Evolutionary conservation across 2,329 filamentous ascomycete genomes (phyloP).

Genomic region (Tolypocladium pustulatum): DNA sequence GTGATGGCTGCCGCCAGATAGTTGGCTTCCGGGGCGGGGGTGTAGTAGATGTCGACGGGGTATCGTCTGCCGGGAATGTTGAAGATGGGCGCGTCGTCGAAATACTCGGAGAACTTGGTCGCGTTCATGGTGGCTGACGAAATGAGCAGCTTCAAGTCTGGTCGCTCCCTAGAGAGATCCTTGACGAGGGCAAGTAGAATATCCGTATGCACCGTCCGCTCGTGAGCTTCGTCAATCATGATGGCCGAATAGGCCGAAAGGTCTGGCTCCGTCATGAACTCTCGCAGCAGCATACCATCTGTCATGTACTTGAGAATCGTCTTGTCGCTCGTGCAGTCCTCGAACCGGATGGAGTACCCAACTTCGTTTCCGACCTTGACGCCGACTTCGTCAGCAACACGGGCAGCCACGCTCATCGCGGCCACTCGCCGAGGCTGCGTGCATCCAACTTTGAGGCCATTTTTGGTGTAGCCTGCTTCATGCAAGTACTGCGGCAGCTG

Average conservation of each 20-base stretch:
- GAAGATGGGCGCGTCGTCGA: slow-evolving; percentile 87
- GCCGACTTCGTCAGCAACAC: slow-evolving; percentile 90
- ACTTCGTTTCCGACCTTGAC: slow-evolving; percentile 86
- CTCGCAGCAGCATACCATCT: slow-evolving; percentile 85
- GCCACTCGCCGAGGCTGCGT: slow-evolving; percentile 93
- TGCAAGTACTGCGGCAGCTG: slow-evolving; percentile 90
- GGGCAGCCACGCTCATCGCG: slow-evolving; percentile 93
- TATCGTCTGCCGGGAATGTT: slow-evolving; percentile 85
- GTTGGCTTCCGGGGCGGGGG: slow-evolving; percentile 82
- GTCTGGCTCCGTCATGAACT: slow-evolving; percentile 82
- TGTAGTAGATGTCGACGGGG: slow-evolving; percentile 87
- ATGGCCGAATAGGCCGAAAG: slow-evolving; percentile 73
- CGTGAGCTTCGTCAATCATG: slow-evolving; percentile 98
- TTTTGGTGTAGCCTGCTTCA: slow-evolving; percentile 81
- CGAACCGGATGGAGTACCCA: slow-evolving; percentile 90
- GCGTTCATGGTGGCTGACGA: slow-evolving; percentile 93
- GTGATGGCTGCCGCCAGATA: slow-evolving; percentile 87
- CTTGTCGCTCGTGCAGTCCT: slow-evolving; percentile 84
- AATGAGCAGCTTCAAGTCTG: slow-evolving; percentile 82
- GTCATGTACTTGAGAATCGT: slow-evolving; percentile 95
- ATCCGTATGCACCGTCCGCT: slow-evolving; percentile 83
- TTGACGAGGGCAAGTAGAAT: slow-evolving; percentile 82
- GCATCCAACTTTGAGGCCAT: slow-evolving; percentile 76
- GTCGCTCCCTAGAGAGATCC: slow-evolving; percentile 71
- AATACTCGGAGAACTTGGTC: slow-evolving; percentile 83